These are phyloP conservation scores for Phytophthora palmivora DNA, from an alignment of 352 stramenopile genomes.

Conservation along the genomic window DNA sequence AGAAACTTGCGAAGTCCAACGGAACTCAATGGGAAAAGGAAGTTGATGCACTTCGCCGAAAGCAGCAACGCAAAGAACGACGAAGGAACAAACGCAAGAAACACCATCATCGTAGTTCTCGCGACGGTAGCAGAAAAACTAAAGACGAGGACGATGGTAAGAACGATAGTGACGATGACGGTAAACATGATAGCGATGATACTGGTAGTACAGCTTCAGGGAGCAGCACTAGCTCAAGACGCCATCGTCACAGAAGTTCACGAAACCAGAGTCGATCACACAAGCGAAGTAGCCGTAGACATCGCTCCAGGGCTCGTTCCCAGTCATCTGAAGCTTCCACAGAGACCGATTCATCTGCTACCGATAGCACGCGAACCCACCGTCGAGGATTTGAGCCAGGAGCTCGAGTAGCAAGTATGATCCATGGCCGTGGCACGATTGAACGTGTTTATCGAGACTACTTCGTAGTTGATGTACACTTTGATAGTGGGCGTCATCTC, in stretches of 20 bases:
- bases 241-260: neutral
- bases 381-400: slow-evolving; percentile 50
- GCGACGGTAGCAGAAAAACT: neutral
- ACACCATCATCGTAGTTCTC: slow-evolving; percentile 1
- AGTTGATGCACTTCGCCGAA: slow-evolving; percentile 26
- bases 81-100: slow-evolving; percentile 8
- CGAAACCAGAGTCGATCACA: slow-evolving; percentile 11
- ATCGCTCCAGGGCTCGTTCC: neutral
- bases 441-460: slow-evolving; percentile 71
- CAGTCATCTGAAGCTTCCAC: slow-evolving; percentile 25
- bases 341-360: slow-evolving; percentile 27
- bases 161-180: slow-evolving; percentile 22
- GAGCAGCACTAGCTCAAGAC: neutral
- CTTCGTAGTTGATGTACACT: slow-evolving; percentile 74
- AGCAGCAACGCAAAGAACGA: slow-evolving; percentile 23
- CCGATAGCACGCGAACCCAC: slow-evolving; percentile 12
- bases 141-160: slow-evolving; percentile 22
- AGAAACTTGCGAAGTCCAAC: slow-evolving; percentile 15
- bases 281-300: slow-evolving; percentile 1
- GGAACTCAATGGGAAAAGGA: slow-evolving; percentile 34
- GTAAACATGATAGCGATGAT: slow-evolving; percentile 20
- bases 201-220: slow-evolving; percentile 18
- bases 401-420: slow-evolving; percentile 51
- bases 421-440: slow-evolving; percentile 55
- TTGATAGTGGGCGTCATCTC: slow-evolving; percentile 58